Base-by-base conservation (phyloP, 1,284 basidiomycete genomes). In the Bondarzewia mesenterica region DNA sequence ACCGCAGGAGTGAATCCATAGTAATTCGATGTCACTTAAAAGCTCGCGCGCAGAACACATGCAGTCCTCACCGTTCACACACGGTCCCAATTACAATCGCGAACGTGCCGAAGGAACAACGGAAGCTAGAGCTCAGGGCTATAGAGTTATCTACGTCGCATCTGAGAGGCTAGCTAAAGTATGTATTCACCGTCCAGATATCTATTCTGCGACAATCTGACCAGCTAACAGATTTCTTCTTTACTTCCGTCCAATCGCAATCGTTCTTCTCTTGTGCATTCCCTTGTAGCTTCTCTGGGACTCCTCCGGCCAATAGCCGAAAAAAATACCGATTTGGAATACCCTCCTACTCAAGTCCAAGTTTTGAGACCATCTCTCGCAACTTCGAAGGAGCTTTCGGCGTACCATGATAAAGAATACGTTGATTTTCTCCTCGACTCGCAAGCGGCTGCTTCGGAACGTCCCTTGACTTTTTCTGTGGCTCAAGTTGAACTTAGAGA, bases 221-320 rank as follows among this genome's bases (percentile, higher is more conserved):
- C 29, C 29, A 2, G 12, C 29, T 4, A 2, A 7, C 42, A 78
- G 82, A 68, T 72, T 49, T 86, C 82, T 2, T 86, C 85, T 18
- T 69, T 78, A 4, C 74, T 95, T 1, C 93, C 93, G 0, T 89
- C 89, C 1, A 95, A 96, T 62, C 70, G 63, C 46, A 82, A 84
- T 14, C 76, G 93, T n/a, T 93, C 92, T 0, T 62, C 79, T 0
- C 62, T 91, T 5, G 89, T 94, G 2, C 91, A 96, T 59, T 77
- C 80, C 1, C 72, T 95, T 10, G 68, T 83, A 46, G 71, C 71
- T 25, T 65, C 78, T 0, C 72, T 85, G 37, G 78, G 75, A 0
- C 66, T 91, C 1, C 65, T 87, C 35, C 63, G 43, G 5, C 14
- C 46, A 66, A 14, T 53, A 53, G 3, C 55, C 58, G 38, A 57